Evolutionary conservation across 306 rosid species (phyloP).

Genomic region (Trifolium repens): DNA sequence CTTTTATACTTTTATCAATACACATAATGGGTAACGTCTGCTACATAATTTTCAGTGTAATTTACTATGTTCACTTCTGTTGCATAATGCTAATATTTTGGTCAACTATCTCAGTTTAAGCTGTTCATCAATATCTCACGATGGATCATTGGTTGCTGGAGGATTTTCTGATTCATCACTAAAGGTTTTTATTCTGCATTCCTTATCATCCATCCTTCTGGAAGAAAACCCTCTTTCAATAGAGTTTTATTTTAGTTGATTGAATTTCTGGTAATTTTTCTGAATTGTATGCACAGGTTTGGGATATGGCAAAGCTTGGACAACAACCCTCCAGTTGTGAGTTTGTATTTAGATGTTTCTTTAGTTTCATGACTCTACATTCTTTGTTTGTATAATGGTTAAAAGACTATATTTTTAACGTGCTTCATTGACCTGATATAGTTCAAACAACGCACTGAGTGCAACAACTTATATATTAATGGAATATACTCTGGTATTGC

Average conservation of each 20-base stretch:
- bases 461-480: conserved; percentile 9
- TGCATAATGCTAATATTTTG: conserved; percentile 41
- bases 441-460: neutral
- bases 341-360: conserved; percentile 45
- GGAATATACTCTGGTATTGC: conserved; percentile 24
- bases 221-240: conserved; percentile 25
- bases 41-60: conserved; percentile 25
- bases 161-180: conserved; percentile 95
- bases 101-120: conserved; percentile 63
- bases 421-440: conserved; percentile 7
- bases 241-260: conserved; percentile 30
- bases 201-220: neutral
- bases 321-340: conserved; percentile 70
- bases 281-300: conserved; percentile 59
- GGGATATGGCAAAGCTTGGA: conserved; percentile 99
- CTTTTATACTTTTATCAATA: conserved; percentile 85
- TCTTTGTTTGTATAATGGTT: conserved; percentile 19
- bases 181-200: conserved; percentile 58
- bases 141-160: conserved; percentile 94
- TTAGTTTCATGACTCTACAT: conserved; percentile 15
- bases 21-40: conserved; percentile 77
- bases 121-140: conserved; percentile 92
- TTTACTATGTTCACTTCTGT: conserved; percentile 36
- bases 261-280: conserved; percentile 38
- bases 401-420: neutral